These are phyloP conservation scores for Cicer arietinum DNA, from an alignment of 306 rosid species.

Conservation along the genomic window DNA sequence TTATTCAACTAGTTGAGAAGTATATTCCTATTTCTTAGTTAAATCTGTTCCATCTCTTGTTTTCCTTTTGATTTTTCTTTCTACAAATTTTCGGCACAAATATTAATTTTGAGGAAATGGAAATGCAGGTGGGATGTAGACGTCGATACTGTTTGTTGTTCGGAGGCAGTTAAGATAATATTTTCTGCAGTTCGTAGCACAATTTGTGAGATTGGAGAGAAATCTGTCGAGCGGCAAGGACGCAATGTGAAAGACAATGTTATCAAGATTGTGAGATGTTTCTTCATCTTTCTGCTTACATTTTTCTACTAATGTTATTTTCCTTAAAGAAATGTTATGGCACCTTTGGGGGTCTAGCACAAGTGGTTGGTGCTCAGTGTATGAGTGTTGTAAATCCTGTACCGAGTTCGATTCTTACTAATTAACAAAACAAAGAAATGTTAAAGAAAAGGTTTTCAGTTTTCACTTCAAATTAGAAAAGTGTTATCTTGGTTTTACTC, in stretches of 20 bases:
- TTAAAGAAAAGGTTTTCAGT: not conserved
- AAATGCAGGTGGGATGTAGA: slow-evolving; percentile 83
- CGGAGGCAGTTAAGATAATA: slow-evolving; percentile 74
- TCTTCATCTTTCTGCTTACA: slow-evolving; percentile 35
- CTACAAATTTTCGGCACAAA: slow-evolving; percentile 5
- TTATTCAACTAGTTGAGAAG: slow-evolving; percentile 74
- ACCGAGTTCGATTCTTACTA: too few relatives aligned
- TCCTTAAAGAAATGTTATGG: too few relatives aligned
- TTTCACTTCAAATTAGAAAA: not conserved
- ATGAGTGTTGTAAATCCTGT: too few relatives aligned
- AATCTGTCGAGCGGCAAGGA: slow-evolving; percentile 63
- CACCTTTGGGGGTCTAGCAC: too few relatives aligned
- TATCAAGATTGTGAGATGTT: slow-evolving; percentile 66
- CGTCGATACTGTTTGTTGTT: slow-evolving; percentile 56
- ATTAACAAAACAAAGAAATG: not conserved
- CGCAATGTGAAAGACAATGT: slow-evolving; percentile 58
- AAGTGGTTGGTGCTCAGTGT: too few relatives aligned
- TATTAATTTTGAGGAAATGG: slow-evolving; percentile 25
- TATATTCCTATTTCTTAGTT: slow-evolving; percentile 46
- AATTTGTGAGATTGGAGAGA: slow-evolving; percentile 69
- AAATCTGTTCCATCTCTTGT: slow-evolving; percentile 13
- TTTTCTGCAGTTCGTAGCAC: slow-evolving; percentile 67
- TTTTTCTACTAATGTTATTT: slow-evolving; percentile 17
- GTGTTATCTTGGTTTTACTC: not conserved
- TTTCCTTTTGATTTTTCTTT: slow-evolving; percentile 10